Conservation (phyloP, 148 eudicot species). For the Cornus controversa region DNA sequence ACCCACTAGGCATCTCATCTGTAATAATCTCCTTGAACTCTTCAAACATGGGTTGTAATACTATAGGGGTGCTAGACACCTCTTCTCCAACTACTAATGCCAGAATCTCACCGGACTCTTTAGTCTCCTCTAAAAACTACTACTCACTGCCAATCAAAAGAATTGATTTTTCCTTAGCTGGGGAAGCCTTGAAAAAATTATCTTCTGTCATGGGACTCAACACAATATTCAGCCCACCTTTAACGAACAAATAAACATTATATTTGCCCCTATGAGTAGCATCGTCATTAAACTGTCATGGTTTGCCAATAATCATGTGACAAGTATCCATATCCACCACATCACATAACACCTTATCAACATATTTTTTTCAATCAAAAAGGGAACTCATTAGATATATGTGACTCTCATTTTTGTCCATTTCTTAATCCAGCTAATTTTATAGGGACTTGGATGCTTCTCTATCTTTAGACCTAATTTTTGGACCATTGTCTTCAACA, state of each 20-base stretch:
- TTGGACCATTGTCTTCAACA: no score
- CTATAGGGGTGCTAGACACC: neutral
- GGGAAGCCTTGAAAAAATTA: neutral
- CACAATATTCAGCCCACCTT: neutral
- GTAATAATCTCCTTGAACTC: no score
- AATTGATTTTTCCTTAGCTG: neutral
- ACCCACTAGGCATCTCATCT: no score
- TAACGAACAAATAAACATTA: neutral
- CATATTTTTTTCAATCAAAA: neutral
- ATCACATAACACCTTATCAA: slow-evolving; percentile 7
- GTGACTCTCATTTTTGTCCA: neutral
- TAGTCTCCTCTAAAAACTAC: no score
- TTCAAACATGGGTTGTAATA: neutral
- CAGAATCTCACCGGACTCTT: no score
- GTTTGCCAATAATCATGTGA: slow-evolving; percentile 8
- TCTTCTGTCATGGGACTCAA: neutral
- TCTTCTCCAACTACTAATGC: neutral
- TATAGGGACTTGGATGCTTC: neutral
- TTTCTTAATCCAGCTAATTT: neutral
- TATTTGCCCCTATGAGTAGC: neutral
- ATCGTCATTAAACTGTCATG: neutral
- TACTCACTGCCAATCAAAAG: no score
- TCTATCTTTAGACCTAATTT: neutral
- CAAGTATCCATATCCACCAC: no score
- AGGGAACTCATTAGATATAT: neutral